Base-by-base conservation (phyloP, 768 basidiomycete genomes). In the Neoboletus subvelutipes region DNA sequence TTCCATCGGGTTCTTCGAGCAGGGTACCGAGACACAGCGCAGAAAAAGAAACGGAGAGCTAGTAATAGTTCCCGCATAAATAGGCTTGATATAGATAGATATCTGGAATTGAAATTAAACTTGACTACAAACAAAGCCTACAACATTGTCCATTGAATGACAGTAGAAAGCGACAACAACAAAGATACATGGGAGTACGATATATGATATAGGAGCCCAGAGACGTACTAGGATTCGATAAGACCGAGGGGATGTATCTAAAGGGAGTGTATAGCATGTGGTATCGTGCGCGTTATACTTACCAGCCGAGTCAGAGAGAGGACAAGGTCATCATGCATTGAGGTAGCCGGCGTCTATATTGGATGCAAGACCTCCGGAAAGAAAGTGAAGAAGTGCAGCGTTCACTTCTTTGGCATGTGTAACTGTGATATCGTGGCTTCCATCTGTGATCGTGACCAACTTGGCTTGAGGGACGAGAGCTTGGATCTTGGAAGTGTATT, bases 391-490 rank as follows among this genome's bases (percentile, higher is more conserved):
- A 48, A 73, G 65, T 31, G 63, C 68, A 18, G 57, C 37, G 47
- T 60, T 73, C 47, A 73, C 73, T 61, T 73, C 61, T 10, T 63
- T 52, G 26, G 70, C 60, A 41, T 75, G 73, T 3, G 72, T 73
- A 15, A 72, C 49, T 1, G 66, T 73, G 37, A 73, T 61, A 48
- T 73, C 72, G 43, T 73, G 72, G 17, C 70, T 62, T 10, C 62
- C 73, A 28, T 60, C 60, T 3, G 34, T 34, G 48, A 73, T 71
- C 36, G 73, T 73, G 4, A 72, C 61, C 26, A 73, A 59, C 34
- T 58, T 55, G 40, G 73, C 66, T 26, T 59, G 56, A 33, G 73
- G 72, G 15, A 73, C 58, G 22, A 75, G 61, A 36, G 34, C 52
- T 36, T 63, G 70, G 17, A 75, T 74, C 60, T 63, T 66, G 49